Evolutionary conservation across 768 basidiomycete species (phyloP).

Genomic region (Phylloporus sp.): DNA sequence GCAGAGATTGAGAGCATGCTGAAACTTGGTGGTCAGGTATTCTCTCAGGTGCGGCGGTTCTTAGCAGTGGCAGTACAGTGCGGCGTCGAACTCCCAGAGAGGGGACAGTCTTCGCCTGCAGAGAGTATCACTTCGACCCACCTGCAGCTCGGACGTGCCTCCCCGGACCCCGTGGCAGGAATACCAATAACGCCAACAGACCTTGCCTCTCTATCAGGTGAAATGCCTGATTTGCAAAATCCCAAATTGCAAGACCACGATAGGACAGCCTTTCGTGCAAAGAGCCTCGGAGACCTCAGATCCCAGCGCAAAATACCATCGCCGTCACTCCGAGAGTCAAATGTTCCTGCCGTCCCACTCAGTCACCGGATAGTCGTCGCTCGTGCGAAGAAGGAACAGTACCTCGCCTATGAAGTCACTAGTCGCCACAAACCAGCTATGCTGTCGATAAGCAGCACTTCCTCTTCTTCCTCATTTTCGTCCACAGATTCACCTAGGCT

Average conservation of each 20-base stretch:
- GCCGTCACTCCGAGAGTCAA: slow-evolving; percentile 35
- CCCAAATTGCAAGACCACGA: slow-evolving; percentile 20
- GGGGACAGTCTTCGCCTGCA: slow-evolving; percentile 31
- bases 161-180: slow-evolving; percentile 13
- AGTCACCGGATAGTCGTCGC: slow-evolving; percentile 28
- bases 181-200: slow-evolving; percentile 12
- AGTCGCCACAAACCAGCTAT: slow-evolving; percentile 42
- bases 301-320: slow-evolving; percentile 26
- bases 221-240: slow-evolving; percentile 33
- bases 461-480: slow-evolving; percentile 68
- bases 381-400: slow-evolving; percentile 38
- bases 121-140: slow-evolving; percentile 16
- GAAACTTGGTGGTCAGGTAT: slow-evolving; percentile 73
- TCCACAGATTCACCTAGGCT: slow-evolving; percentile 52
- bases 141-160: slow-evolving; percentile 11
- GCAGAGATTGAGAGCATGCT: slow-evolving; percentile 75
- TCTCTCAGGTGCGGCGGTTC: slow-evolving; percentile 76
- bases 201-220: slow-evolving; percentile 4
- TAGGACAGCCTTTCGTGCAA: slow-evolving; percentile 40
- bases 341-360: slow-evolving; percentile 33
- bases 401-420: slow-evolving; percentile 34
- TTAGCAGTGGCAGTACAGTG: slow-evolving; percentile 72
- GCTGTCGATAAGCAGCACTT: slow-evolving; percentile 64
- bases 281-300: slow-evolving; percentile 53
- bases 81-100: slow-evolving; percentile 64